Conservation (phyloP, 225 moss, liverwort and hornwort genomes). For the Rhytidiadelphus loreus region DNA sequence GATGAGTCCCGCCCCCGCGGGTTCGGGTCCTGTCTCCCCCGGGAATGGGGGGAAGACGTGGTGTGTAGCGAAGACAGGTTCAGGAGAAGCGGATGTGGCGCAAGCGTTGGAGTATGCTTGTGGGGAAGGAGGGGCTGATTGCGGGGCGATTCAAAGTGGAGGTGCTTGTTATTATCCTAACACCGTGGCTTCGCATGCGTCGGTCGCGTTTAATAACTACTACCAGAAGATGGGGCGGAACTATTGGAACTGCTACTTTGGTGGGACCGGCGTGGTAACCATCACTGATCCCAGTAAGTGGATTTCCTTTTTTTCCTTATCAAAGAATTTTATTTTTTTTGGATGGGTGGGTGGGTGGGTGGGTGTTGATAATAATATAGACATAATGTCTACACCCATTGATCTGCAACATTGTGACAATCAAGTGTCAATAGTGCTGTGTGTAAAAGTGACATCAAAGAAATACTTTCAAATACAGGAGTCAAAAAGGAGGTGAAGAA, state of each 20-base stretch:
- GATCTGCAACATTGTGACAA: not conserved
- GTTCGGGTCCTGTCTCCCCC: not conserved
- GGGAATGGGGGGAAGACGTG: constrained; percentile 33
- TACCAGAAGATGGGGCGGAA: constrained; percentile 58
- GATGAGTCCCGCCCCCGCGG: not conserved
- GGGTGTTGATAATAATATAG: not conserved
- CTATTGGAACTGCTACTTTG: constrained; percentile 88
- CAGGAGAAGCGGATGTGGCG: not conserved
- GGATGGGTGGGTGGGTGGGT: too few species aligned
- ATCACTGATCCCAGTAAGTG: constrained; percentile 83
- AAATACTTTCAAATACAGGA: not conserved
- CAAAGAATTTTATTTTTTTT: too few species aligned
- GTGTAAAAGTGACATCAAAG: not conserved
- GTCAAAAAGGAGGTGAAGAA: not conserved
- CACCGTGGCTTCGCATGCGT: constrained; percentile 49
- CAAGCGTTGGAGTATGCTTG: constrained; percentile 56
- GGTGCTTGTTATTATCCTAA: constrained; percentile 44
- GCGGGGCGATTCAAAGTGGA: constrained; percentile 30
- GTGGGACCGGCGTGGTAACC: constrained; percentile 42
- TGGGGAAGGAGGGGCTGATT: constrained; percentile 55
- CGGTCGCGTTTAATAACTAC: constrained; percentile 52
- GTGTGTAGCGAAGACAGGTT: constrained; percentile 67
- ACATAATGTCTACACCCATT: not conserved
- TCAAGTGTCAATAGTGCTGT: not conserved
- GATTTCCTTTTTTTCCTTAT: too few species aligned